Evolutionary conservation across 371 early-diverging fungal species (phyloP).

Genomic region (Haplosporangium sp.): DNA sequence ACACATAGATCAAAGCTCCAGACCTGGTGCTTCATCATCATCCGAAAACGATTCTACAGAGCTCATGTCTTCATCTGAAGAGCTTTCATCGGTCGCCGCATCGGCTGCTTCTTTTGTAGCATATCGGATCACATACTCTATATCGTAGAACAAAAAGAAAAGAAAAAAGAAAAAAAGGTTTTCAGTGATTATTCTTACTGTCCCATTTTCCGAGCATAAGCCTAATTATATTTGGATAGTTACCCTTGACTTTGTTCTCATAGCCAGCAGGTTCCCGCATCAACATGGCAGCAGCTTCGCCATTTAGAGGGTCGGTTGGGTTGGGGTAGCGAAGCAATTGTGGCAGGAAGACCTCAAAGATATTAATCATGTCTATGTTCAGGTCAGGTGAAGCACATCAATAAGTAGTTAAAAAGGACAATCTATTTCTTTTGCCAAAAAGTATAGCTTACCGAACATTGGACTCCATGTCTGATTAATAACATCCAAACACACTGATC

Average conservation of each 20-base stretch:
- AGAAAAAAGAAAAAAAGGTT: not conserved
- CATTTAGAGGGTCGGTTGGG: conserved; percentile 99
- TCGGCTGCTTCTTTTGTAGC: conserved; percentile 93
- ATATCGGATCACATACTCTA: conserved; percentile 87
- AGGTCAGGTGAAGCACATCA: not conserved
- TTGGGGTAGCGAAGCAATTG: conserved; percentile 99
- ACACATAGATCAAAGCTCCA: conserved; percentile 71
- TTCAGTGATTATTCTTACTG: too few species aligned
- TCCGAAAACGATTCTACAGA: conserved; percentile 83
- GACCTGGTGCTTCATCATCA: conserved; percentile 81
- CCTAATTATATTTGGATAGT: not conserved
- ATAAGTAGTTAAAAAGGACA: not conserved
- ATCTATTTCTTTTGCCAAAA: not conserved
- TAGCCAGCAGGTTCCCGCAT: conserved; percentile 95
- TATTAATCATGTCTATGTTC: conserved; percentile 92
- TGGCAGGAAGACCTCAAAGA: conserved; percentile 98
- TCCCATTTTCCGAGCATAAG: not conserved
- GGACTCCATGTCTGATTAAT: conserved; percentile 99
- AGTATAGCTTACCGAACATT: conserved; percentile 88
- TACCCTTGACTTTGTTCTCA: conserved; percentile 95
- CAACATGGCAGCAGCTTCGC: conserved; percentile 98
- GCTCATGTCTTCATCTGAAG: conserved; percentile 82
- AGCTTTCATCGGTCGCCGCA: conserved; percentile 81
- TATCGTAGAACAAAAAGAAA: not conserved
- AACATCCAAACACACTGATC: conserved; percentile 99